Evolutionary conservation across 2,329 filamentous ascomycete species (phyloP), one percentile per base, ranked within the genome.

Genomic region (Diaporthe nobilis): DNA sequence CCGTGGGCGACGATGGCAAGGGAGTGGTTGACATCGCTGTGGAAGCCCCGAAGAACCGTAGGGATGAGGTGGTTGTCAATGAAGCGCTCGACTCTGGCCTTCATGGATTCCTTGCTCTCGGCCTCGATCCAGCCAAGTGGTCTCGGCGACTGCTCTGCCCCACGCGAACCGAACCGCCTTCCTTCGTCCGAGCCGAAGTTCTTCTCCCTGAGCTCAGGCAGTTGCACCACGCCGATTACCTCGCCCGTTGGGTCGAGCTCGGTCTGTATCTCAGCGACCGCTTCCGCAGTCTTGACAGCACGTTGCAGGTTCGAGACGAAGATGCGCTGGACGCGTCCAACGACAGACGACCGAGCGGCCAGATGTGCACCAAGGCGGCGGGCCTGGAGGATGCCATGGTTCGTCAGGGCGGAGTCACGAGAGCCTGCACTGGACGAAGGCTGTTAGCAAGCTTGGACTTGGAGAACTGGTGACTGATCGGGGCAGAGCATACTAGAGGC

Each of bases 1-100:
- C 96, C 95, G 80, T 98, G 96, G 2, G 95, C 93, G 4, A 98
- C 93, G 20, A 98, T 85, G 1, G 91, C 92, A 17, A 95, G 85
- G 2, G 87, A 85, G 9, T 82, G 80, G 15, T 86, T 82, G 13
- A 77, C 76, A 25, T 79, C 72, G 6, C 53, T 74, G 47, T 79
- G 68, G n/a, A 60, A 71, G 34, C 68, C 75, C 17, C 51, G 60
- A 37, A 75, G 31, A 55, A 70, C 57, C 15, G 75, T 65, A 17
- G 72, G 68, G 7, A 90, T 78, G 0, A 98, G 84, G 80, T 93
- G 87, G 12, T 86, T 82, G 74, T 92, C 87, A 31, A 98, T 83
- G 79, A 98, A 98, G 0, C 79, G 81, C 72, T 93, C 89, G 3
- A 91, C 89, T 47, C 95, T 90, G 73, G 80, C 80, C 61, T 84